These are phyloP conservation scores for Panaeolus papilionaceus DNA, from an alignment of 768 basidiomycete species.

Conservation along the genomic window DNA sequence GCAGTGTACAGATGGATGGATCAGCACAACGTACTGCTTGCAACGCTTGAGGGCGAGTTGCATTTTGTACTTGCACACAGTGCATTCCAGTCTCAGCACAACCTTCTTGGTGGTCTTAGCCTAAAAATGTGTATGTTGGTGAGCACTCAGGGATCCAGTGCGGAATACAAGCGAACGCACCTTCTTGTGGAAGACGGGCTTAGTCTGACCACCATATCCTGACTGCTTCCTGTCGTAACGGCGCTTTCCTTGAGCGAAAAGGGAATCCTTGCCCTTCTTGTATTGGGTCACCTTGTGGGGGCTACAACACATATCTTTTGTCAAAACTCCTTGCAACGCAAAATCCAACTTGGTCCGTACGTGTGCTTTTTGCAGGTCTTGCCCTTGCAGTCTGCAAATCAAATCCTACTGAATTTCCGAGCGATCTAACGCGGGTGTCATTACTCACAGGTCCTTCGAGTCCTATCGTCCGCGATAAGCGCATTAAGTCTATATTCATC, in stretches of 20 bases:
- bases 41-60: constrained; percentile 96
- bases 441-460: constrained; percentile 94
- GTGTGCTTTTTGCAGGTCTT: constrained; percentile 98
- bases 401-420: constrained; percentile 16
- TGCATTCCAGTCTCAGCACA: constrained; percentile 97
- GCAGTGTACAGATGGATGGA: neutral
- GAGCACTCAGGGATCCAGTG: neutral
- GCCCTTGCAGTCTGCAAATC: constrained; percentile 84
- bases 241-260: constrained; percentile 98
- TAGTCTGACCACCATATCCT: constrained; percentile 99
- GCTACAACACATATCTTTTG: constrained; percentile 43
- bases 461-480: constrained; percentile 48
- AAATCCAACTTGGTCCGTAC: constrained; percentile 50
- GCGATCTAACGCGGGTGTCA: constrained; percentile 10
- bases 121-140: constrained; percentile 41
- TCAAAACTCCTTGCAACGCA: constrained; percentile 17
- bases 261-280: constrained; percentile 99
- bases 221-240: constrained; percentile 99
- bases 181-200: constrained; percentile 99
- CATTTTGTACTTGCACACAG: constrained; percentile 98
- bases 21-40: constrained; percentile 83
- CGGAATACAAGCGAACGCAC: constrained; percentile 46
- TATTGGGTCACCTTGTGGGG: constrained; percentile 99
- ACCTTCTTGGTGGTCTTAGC: constrained; percentile 99
- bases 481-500: neutral